These are phyloP conservation scores for Hypoxylon sp. DNA, from an alignment of 2,329 filamentous ascomycete species.

Conservation along the genomic window DNA sequence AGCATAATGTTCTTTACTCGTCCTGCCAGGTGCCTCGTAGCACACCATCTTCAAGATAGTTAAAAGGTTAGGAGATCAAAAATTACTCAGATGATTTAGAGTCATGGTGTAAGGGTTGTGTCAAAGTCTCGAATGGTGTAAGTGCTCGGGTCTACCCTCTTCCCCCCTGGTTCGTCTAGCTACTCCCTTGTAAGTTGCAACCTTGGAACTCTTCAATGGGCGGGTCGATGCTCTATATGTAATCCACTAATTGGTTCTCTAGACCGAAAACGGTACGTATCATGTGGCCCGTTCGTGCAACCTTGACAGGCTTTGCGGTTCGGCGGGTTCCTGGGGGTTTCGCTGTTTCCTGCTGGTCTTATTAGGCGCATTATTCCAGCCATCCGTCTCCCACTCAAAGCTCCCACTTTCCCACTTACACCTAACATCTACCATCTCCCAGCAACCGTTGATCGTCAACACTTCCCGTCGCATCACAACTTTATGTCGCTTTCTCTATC, in stretches of 20 bases:
- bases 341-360: constrained; percentile 44
- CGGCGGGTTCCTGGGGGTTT: constrained; percentile 27
- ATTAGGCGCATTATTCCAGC: constrained; percentile 52
- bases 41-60: constrained; percentile 36
- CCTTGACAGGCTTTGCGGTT: constrained; percentile 36
- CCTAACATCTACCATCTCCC: constrained; percentile 30
- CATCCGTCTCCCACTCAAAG: constrained; percentile 44
- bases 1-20: constrained; percentile 18
- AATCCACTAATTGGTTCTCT: constrained; percentile 19
- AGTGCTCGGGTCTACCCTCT: constrained; percentile 25
- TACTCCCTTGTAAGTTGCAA: constrained; percentile 16
- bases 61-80: constrained; percentile 16
- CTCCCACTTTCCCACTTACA: constrained; percentile 47
- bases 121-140: constrained; percentile 32
- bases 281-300: constrained; percentile 46
- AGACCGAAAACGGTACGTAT: constrained; percentile 47
- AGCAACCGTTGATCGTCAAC: constrained; percentile 40
- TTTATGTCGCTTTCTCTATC: constrained; percentile 17
- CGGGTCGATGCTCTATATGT: constrained; percentile 32
- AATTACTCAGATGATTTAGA: constrained; percentile 30
- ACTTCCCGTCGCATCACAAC: constrained; percentile 34
- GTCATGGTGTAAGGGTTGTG: constrained; percentile 38
- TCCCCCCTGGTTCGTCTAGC: constrained; percentile 31
- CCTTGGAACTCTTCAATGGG: constrained; percentile 19
- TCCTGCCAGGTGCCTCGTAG: constrained; percentile 37